phyloP scores from a whole-genome alignment of 495 filamentous ascomycete species.

The Aspergillus cristatus region DNA sequence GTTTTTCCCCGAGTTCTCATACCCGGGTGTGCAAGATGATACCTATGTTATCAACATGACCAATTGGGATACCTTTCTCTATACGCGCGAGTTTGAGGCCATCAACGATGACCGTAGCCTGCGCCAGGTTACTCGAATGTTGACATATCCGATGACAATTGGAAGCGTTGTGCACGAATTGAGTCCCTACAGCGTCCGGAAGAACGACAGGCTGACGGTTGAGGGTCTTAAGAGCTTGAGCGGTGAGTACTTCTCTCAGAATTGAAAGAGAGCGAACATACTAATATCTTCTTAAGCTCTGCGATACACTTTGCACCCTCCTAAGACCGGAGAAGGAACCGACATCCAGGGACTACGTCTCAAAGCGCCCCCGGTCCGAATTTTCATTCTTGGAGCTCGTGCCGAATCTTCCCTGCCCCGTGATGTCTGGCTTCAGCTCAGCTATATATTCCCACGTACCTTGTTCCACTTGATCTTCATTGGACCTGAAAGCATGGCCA shows the following conservation, averaged over 20 bases:
- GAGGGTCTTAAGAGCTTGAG: constrained; percentile 90
- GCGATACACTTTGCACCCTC: constrained; percentile 87
- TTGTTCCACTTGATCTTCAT: constrained; percentile 79
- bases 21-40: constrained; percentile 80
- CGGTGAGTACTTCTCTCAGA: constrained; percentile 46
- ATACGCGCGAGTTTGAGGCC: constrained; percentile 77
- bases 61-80: constrained; percentile 95
- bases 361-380: constrained; percentile 73
- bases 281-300: constrained; percentile 49
- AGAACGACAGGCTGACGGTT: constrained; percentile 60
- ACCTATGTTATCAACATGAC: constrained; percentile 93
- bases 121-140: constrained; percentile 80
- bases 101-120: constrained; percentile 80
- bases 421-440: constrained; percentile 86
- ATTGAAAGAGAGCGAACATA: no score
- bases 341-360: constrained; percentile 72
- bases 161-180: constrained; percentile 87
- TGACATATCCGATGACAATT: constrained; percentile 91
- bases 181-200: constrained; percentile 76
- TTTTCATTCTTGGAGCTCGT: constrained; percentile 92
- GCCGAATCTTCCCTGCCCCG: constrained; percentile 93
- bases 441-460: constrained; percentile 76
- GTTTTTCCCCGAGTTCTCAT: constrained; percentile 89
- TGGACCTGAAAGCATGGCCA: constrained; percentile 89
- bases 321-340: constrained; percentile 60